Evolutionary conservation across 371 early-diverging fungal genomes (phyloP).

Genomic region (Vairimorpha apis): DNA sequence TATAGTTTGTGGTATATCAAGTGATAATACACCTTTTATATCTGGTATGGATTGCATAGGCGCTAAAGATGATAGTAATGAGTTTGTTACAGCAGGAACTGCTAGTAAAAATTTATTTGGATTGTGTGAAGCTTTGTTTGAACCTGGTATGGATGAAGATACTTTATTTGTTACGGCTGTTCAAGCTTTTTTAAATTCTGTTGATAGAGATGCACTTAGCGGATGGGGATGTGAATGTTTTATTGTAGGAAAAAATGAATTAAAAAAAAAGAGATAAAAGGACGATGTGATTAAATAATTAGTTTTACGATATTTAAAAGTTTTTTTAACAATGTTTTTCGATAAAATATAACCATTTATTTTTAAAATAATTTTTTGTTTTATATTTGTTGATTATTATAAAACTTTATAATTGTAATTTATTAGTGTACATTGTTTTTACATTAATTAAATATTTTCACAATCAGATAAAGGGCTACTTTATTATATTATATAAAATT

Average conservation of each 20-base stretch:
- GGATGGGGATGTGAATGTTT: conserved; percentile 88
- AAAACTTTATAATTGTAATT: too few species aligned
- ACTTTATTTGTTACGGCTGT: conserved; percentile 90
- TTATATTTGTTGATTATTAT: too few species aligned
- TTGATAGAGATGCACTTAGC: conserved; percentile 88
- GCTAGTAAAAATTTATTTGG: conserved; percentile 81
- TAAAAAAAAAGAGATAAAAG: conserved; percentile 53
- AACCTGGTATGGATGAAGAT: conserved; percentile 87
- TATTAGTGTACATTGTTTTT: too few species aligned
- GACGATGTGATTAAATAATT: conserved; percentile 60
- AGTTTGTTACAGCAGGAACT: conserved; percentile 91
- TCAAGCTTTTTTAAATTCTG: conserved; percentile 87
- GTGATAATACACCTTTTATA: conserved; percentile 73
- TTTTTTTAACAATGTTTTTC: too few species aligned
- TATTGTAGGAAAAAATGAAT: conserved; percentile 36
- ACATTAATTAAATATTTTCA: too few species aligned
- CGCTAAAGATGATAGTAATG: conserved; percentile 80
- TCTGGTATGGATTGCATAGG: conserved; percentile 93
- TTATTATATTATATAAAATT: too few species aligned
- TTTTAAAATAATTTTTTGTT: too few species aligned
- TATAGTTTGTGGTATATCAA: conserved; percentile 83
- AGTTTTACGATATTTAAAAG: too few species aligned
- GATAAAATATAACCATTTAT: too few species aligned
- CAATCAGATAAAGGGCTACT: too few species aligned
- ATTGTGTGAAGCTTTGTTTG: conserved; percentile 93